Evolutionary conservation across 1,284 basidiomycete species (phyloP), one percentile per base, ranked within the genome.

Genomic region (Nidula niveotomentosa): DNA sequence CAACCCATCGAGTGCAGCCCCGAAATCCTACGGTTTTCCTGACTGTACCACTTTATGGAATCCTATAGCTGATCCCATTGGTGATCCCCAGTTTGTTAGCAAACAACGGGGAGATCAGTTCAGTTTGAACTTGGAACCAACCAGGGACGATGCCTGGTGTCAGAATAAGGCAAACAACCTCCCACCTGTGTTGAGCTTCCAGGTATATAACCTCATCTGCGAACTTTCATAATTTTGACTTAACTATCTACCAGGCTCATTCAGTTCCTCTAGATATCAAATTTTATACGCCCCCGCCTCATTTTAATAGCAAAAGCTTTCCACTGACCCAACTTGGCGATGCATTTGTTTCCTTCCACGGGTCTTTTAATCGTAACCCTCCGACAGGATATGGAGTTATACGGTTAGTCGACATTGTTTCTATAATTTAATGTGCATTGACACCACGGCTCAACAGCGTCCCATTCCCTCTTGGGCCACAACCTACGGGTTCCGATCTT

Each of bases 231-330:
- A 9, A 49, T 8, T 8, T 50, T 15, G n/a, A 34, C 18, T 45
- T 55, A 12, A 47, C 46, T 13, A 30, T 33, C 41, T 33, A 17
- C 9, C 52, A 77, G 75, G 73, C 76, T 1, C 75, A 76, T 60
- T 76, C 75, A 3, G 75, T 73, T 0, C 75, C 76, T 4, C 64
- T 76, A 9, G 76, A 76, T 57, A 70, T 78, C 60, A 77, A 76
- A 51, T 75, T 76, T 58, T 76, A 69, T 53, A 49, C 57, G 8
- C 49, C 63, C 6, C 54, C 51, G 9, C 37, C 51, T 23, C 23
- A 23, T 23, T 23, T 23, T 23, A 23, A 23, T 34, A 47, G 49
- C 2, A 52, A 35, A 0, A 65, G 65, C 1, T 68, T 76, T 49
- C 72, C 73, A 6, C 49, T 49, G 7, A 53, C 58, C 6, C 68